Evolutionary conservation across 2,329 filamentous ascomycete species (phyloP).

Genomic region (Verruconis gallopava): DNA sequence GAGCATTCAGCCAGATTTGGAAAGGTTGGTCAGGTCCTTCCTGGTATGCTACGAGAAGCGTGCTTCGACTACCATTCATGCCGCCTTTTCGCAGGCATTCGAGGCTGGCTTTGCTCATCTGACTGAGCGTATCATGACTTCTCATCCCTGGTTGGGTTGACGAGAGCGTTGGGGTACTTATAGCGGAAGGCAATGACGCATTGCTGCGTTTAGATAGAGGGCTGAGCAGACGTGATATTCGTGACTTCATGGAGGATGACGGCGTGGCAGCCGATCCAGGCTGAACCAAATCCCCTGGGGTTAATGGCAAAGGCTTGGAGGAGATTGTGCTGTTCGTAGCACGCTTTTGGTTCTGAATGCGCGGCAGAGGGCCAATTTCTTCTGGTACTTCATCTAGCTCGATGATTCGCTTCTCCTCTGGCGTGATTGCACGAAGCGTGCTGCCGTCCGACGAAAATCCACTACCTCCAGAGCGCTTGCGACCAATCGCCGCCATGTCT

Average conservation of each 20-base stretch:
- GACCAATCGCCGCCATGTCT: background rate
- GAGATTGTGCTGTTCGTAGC: background rate
- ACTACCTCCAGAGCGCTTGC: background rate
- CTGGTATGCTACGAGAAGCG: constrained; percentile 8
- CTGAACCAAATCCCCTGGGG: background rate
- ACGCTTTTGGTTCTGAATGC: background rate
- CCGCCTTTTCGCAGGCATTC: background rate
- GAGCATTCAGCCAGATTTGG: constrained; percentile 9
- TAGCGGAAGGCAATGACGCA: background rate
- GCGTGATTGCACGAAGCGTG: constrained; percentile 5
- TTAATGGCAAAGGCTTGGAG: background rate
- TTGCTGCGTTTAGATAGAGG: background rate
- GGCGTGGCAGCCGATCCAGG: background rate
- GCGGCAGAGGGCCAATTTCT: background rate
- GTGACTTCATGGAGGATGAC: background rate
- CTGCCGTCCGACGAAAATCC: constrained; percentile 1
- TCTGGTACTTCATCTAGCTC: constrained; percentile 4
- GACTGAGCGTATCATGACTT: background rate
- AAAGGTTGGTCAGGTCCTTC: constrained; percentile 8
- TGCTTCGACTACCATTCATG: constrained; percentile 7
- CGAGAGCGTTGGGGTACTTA: background rate
- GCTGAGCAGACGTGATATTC: background rate
- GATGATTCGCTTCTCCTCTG: constrained; percentile 1
- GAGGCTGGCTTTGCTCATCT: background rate
- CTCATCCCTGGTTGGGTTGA: background rate